A percentile compares a stretch with the other conserved stretches of the same genome.
These are phyloP conservation scores for Erysimum cheiranthoides DNA, from an alignment of 345 rosid species.

Conservation along the genomic window DNA sequence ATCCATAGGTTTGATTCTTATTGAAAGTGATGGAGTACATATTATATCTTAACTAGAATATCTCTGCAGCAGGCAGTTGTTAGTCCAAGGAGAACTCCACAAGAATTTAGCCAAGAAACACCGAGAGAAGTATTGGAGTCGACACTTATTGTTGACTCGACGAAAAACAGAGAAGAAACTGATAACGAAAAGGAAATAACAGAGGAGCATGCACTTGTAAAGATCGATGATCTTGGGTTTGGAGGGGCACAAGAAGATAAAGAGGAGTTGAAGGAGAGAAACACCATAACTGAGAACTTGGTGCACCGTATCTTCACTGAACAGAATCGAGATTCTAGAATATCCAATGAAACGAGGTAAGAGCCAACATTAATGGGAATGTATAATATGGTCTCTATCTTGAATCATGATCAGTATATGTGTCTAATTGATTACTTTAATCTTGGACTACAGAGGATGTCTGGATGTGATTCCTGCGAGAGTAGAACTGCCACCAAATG, in stretches of 20 bases:
- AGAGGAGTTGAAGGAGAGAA: conserved; percentile 32
- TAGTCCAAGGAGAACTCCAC: not conserved
- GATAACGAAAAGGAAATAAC: not conserved
- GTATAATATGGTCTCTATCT: not conserved
- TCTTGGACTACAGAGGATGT: conserved; percentile 31
- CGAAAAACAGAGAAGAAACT: not conserved
- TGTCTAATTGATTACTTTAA: conserved; percentile 12
- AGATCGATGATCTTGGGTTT: not conserved
- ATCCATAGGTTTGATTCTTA: not conserved
- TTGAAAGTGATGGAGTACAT: not conserved
- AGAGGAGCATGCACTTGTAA: conserved; percentile 3
- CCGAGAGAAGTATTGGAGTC: not conserved
- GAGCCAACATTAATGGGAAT: not conserved
- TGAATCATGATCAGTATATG: not conserved
- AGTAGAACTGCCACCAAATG: conserved; percentile 15
- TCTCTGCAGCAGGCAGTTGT: not conserved
- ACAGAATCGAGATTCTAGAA: conserved; percentile 9
- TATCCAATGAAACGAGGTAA: conserved; percentile 29
- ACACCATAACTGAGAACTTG: not conserved
- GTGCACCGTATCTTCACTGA: conserved; percentile 20
- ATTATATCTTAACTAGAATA: not conserved
- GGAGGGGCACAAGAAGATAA: conserved; percentile 7
- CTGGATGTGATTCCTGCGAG: conserved; percentile 31
- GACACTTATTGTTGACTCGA: not conserved
- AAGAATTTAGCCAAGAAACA: not conserved